Evolutionary conservation across 148 eudicot genomes (phyloP).

Genomic region (Camellia granthamiana): DNA sequence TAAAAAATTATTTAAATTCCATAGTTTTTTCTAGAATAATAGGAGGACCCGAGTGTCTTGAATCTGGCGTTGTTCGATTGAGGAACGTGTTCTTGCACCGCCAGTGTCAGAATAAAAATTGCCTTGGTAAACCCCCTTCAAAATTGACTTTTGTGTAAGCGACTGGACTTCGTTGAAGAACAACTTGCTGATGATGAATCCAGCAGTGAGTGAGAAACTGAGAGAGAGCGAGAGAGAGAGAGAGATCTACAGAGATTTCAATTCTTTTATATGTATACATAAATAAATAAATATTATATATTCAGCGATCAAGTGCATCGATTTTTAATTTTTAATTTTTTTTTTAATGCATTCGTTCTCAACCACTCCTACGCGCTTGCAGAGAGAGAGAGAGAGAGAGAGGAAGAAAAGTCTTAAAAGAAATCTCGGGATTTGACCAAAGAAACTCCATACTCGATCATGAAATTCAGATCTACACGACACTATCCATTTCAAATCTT

Average conservation of each 20-base stretch:
- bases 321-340: neutral
- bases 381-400: too few relatives aligned
- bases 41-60: too few relatives aligned
- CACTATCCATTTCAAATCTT: constrained; percentile 18
- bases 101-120: neutral
- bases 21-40: too few relatives aligned
- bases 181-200: too few relatives aligned
- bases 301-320: neutral
- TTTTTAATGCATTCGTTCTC: neutral
- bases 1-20: too few relatives aligned
- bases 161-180: neutral
- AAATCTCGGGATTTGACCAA: neutral
- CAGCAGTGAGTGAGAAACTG: neutral
- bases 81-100: neutral
- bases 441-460: neutral
- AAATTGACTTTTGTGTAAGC: neutral
- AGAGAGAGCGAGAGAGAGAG: neutral
- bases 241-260: neutral
- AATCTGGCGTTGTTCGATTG: too few relatives aligned
- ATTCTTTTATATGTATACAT: neutral
- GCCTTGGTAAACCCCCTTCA: neutral
- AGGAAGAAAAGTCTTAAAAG: neutral
- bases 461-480: constrained; percentile 25
- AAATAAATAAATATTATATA: neutral
- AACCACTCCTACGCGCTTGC: neutral